Conservation (phyloP, 306 rosid species). For the Vigna radiata region DNA sequence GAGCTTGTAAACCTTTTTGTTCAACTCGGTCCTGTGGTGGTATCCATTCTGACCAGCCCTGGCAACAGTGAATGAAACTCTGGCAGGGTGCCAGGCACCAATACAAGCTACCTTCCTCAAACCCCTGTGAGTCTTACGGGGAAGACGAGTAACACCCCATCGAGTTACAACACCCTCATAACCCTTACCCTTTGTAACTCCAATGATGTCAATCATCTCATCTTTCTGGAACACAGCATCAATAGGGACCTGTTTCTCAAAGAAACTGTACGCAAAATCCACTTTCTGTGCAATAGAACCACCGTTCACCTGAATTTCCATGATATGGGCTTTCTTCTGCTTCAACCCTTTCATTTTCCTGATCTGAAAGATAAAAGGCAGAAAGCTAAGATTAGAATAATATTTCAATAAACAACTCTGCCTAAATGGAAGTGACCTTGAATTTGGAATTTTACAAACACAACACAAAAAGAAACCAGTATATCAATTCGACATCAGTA, state of each 20-base stretch:
- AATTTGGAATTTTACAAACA: background rate
- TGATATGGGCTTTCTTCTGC: constrained; percentile 89
- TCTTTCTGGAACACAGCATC: constrained; percentile 95
- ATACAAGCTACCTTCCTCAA: constrained; percentile 93
- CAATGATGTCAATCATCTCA: constrained; percentile 88
- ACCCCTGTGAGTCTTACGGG: constrained; percentile 92
- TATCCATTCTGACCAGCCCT: constrained; percentile 95
- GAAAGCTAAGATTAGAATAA: background rate
- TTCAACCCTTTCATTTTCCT: constrained; percentile 87
- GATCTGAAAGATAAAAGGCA: constrained; percentile 51
- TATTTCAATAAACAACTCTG: background rate
- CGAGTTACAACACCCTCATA: constrained; percentile 91
- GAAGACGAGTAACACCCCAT: constrained; percentile 94
- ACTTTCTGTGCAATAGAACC: constrained; percentile 79
- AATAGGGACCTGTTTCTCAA: constrained; percentile 84
- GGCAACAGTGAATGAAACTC: constrained; percentile 90
- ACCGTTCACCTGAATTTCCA: constrained; percentile 89
- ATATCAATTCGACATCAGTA: background rate
- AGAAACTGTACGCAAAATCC: constrained; percentile 71
- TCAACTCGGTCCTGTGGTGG: constrained; percentile 87
- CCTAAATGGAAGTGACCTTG: background rate
- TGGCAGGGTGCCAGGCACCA: constrained; percentile 97
- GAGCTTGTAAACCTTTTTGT: constrained; percentile 79
- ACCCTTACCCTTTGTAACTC: constrained; percentile 92
- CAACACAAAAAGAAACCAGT: background rate